phyloP scores from a whole-genome alignment of 202 grass and related monocot species.

The Setaria viridis region DNA sequence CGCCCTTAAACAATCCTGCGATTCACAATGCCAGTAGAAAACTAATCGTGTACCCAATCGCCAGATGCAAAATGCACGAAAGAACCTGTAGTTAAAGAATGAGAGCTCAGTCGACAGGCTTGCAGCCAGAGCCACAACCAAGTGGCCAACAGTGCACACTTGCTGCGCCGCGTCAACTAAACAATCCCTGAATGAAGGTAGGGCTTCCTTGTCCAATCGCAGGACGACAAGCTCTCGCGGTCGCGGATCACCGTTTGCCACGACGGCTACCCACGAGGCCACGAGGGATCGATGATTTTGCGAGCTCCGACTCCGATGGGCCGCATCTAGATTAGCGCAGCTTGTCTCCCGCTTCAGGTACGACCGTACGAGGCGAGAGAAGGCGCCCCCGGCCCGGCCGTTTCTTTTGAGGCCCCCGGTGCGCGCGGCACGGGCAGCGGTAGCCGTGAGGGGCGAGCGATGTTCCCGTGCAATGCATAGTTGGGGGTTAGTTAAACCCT shows the following conservation, averaged over 20 bases:
- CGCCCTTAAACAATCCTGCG: neutral
- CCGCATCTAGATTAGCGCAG: neutral
- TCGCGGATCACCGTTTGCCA: too few species aligned
- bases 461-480: neutral
- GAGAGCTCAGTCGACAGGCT: too few species aligned
- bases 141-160: conserved; percentile 6
- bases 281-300: neutral
- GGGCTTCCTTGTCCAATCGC: conserved; percentile 11
- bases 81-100: neutral
- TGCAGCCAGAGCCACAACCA: neutral
- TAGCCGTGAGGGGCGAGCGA: conserved; percentile 18
- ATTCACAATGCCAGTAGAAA: neutral
- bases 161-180: neutral
- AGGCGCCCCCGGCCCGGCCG: neutral
- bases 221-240: neutral
- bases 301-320: neutral
- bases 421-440: neutral
- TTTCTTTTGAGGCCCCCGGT: neutral
- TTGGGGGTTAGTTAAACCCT: neutral
- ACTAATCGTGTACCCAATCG: conserved; percentile 9
- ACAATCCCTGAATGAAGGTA: neutral
- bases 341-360: neutral
- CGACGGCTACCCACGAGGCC: too few species aligned
- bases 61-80: neutral
- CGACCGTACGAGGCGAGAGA: neutral